Evolutionary conservation across 129 eudicot species (phyloP), one percentile per base, ranked within the genome.

Genomic region (Smallanthus sonchifolius): DNA sequence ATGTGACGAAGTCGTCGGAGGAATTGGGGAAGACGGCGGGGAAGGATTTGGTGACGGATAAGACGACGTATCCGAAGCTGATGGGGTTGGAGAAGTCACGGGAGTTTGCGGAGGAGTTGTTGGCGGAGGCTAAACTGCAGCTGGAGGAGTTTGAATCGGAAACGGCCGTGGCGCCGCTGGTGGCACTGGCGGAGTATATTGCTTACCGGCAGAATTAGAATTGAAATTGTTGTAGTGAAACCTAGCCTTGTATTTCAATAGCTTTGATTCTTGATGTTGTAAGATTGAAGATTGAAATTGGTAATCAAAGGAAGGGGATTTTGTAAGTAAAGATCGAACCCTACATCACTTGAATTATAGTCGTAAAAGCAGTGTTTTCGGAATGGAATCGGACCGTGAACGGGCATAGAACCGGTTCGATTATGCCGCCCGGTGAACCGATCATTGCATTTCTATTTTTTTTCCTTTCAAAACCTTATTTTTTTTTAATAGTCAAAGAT

Each of bases 1-100:
- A 87, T 11, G 90, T 87, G 7, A 90, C 96, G 0, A 89, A 85
- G 72, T 81, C 96, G 54, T 85, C 96, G 20, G 84, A 84, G 65
- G 92, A 90, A 62, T 74, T 89, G 83, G 96, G 96, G 15, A 89
- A 89, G 52, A 89, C 96, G 1, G 96, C 92, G 0, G 92, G 96
- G 19, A 89, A 89, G 39, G 96, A 89, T 66, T 71, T 89, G 80
- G 79, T 42, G 75, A 75, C 66, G 15, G 90, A 85, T 51, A 90
- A 90, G 39, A 82, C 60, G 14, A 90, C 96, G 2, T 90, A 90
- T 64, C 96, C 92, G n/a, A 90, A 87, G 56, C 72, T 87, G 47
- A 36, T 90, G 80, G 96, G 96, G 6, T 37, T 90, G 52, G 92
- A 90, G 32, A 85, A 87, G 67, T 83, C 92, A 4, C 69, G 80